These are phyloP conservation scores for Termitomyces sp. DNA, from an alignment of 1,284 basidiomycete genomes.

Conservation along the genomic window DNA sequence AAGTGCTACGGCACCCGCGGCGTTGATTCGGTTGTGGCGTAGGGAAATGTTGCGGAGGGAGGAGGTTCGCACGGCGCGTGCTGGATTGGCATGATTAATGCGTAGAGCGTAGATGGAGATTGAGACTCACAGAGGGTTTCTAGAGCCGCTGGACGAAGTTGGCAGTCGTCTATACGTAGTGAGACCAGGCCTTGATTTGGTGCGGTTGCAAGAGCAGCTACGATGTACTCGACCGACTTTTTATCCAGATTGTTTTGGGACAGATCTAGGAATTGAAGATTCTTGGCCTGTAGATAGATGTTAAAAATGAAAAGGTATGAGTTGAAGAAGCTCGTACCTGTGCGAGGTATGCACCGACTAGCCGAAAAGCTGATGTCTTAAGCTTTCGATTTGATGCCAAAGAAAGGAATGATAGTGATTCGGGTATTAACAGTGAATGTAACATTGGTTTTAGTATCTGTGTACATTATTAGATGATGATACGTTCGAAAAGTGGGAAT, in stretches of 20 bases:
- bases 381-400: constrained; percentile 85
- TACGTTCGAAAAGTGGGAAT: constrained; percentile 4
- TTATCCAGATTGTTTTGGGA: constrained; percentile 87
- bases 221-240: constrained; percentile 77
- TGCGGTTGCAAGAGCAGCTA: constrained; percentile 59
- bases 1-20: constrained; percentile 82
- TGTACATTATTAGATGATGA: background rate
- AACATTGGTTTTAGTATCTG: constrained; percentile 86
- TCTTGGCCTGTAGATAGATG: constrained; percentile 49
- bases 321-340: constrained; percentile 39
- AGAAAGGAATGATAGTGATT: constrained; percentile 78
- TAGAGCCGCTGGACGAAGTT: constrained; percentile 63
- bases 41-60: constrained; percentile 84
- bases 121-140: constrained; percentile 67
- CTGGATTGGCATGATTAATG: constrained; percentile 31
- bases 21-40: constrained; percentile 79
- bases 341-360: constrained; percentile 76
- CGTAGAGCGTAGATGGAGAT: background rate
- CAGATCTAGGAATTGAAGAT: constrained; percentile 81
- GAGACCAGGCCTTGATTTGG: constrained; percentile 64
- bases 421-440: constrained; percentile 85
- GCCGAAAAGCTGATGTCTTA: constrained; percentile 73
- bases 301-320: background rate
- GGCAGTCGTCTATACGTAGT: constrained; percentile 79
- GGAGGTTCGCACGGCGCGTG: constrained; percentile 77